Evolutionary conservation across 2,329 filamentous ascomycete genomes (phyloP), one percentile per base, ranked within the genome.

Genomic region (Xylaria sp.): DNA sequence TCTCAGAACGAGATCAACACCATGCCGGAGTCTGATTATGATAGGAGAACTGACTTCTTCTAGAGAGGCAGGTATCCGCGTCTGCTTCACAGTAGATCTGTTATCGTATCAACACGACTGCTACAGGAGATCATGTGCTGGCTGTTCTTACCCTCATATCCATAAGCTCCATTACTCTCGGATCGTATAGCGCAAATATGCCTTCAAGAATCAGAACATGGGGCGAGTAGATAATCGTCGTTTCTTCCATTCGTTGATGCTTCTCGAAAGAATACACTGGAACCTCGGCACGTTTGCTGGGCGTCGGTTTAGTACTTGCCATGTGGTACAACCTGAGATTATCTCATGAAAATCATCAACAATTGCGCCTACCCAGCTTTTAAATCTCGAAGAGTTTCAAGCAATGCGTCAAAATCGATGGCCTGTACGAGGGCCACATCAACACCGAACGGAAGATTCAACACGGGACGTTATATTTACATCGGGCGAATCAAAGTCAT

Each of bases 81-180:
- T 99, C 95, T 42, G 95, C 96, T 78, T 98, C 95, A 63, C 95
- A 96, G 75, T 97, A 99, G 56, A 99, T 96, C 90, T 87, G 68
- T 11, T 47, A 33, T 11, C n/a, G 50, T 14, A 43, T 66, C 60
- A 70, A 67, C 61, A 60, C 25, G 12, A 28, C 15, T 46, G n/a
- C 15, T 51, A 37, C 14, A n/a, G 42, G 6, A 5, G 19, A 11
- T 4, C 33, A 47, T 33, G 21, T 60, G 63, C 55, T 47, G 28
- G 25, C 19, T 37, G 8, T 21, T 11, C 45, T 50, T 80, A 92
- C 91, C 78, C 92, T 96, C 82, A 98, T 91, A 77, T 99, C 95
- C 66, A 98, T 81, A 68, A 99, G 80, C 17, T 96, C 91, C 62
- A 95, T 80, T 4, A 99, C 89, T 63, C 94, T 86, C 23, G 86